These are phyloP conservation scores for Haplosporangium sp. DNA, from an alignment of 371 early-diverging fungal species.

Conservation along the genomic window DNA sequence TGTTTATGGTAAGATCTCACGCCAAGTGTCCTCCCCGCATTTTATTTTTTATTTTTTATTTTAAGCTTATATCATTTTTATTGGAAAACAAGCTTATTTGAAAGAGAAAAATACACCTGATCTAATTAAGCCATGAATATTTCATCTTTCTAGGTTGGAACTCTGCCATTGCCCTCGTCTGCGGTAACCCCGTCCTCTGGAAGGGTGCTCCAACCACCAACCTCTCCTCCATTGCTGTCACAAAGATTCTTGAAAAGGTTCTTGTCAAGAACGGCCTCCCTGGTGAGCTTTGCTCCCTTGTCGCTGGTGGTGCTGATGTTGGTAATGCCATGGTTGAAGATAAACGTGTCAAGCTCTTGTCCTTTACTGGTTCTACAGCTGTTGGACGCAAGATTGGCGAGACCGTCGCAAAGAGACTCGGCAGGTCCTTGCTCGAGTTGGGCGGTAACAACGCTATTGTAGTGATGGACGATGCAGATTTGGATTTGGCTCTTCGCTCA, in stretches of 20 bases:
- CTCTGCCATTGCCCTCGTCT: constrained; percentile 89
- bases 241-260: constrained; percentile 88
- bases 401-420: constrained; percentile 90
- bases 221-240: constrained; percentile 89
- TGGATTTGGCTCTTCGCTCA: constrained; percentile 91
- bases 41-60: too few species aligned
- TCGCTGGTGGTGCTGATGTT: constrained; percentile 90
- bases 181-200: constrained; percentile 96
- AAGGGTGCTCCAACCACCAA: constrained; percentile 95
- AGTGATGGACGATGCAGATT: constrained; percentile 93
- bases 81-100: too few species aligned
- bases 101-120: neutral
- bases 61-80: too few species aligned
- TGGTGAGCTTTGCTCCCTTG: constrained; percentile 90
- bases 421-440: constrained; percentile 88
- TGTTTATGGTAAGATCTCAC: constrained; percentile 62
- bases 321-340: constrained; percentile 84
- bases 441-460: constrained; percentile 98
- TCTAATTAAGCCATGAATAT: neutral
- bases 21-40: too few species aligned
- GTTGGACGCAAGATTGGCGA: constrained; percentile 82
- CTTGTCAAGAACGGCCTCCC: constrained; percentile 88
- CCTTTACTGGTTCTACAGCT: constrained; percentile 92
- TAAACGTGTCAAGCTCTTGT: constrained; percentile 81
- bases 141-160: constrained; percentile 82